Percentiles rank a stretch among this genome's conserved stretches.
Evolutionary conservation across 306 rosid genomes (phyloP).

Genomic region (Hippophae gyantsensis): DNA sequence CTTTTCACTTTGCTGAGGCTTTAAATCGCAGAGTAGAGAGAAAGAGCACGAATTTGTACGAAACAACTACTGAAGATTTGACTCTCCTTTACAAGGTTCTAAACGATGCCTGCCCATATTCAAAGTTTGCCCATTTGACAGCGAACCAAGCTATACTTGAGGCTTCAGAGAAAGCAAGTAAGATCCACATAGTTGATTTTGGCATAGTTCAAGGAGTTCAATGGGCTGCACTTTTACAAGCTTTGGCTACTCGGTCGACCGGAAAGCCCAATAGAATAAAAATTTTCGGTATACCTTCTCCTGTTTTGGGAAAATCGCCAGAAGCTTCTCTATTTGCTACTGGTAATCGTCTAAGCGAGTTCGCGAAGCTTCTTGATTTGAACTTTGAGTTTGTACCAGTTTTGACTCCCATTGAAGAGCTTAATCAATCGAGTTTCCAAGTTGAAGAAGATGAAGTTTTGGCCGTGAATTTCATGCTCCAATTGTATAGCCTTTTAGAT

Average conservation of each 20-base stretch:
- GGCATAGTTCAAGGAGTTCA: constrained; percentile 92
- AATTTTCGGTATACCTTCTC: constrained; percentile 85
- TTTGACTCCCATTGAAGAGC: constrained; percentile 55
- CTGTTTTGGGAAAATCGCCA: constrained; percentile 48
- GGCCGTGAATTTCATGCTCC: constrained; percentile 94
- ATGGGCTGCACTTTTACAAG: constrained; percentile 94
- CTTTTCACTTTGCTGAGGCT: constrained; percentile 61
- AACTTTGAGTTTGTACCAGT: constrained; percentile 67
- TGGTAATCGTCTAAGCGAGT: constrained; percentile 64
- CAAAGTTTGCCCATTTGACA: constrained; percentile 84
- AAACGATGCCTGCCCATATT: constrained; percentile 91
- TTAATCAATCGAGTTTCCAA: constrained; percentile 46
- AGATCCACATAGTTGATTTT: constrained; percentile 83
- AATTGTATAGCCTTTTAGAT: constrained; percentile 63
- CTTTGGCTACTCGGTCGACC: constrained; percentile 73
- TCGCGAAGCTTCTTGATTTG: constrained; percentile 61
- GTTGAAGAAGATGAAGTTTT: constrained; percentile 49
- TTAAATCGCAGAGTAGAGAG: constrained; percentile 30
- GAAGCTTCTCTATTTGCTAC: constrained; percentile 65
- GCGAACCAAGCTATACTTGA: constrained; percentile 93
- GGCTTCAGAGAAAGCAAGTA: constrained; percentile 50
- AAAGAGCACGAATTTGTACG: constrained; percentile 11
- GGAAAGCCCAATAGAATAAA: constrained; percentile 63
- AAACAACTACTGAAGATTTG: constrained; percentile 44
- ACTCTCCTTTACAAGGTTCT: constrained; percentile 70